Evolutionary conservation across 1,284 basidiomycete genomes (phyloP).

Genomic region (Moniliophthora roreri): DNA sequence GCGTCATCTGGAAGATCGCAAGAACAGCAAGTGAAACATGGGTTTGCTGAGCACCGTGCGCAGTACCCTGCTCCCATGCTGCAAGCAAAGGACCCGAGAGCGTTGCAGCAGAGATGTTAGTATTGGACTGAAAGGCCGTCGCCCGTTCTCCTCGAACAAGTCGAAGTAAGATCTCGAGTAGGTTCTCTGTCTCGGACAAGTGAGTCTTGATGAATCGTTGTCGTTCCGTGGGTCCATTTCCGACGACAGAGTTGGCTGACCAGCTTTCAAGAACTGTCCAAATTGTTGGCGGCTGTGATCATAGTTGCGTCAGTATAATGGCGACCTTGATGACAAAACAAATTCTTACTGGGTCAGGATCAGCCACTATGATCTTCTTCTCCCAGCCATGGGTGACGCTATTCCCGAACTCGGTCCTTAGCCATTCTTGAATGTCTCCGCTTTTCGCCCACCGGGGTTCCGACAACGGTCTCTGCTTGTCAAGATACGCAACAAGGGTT

Average conservation of each 20-base stretch:
- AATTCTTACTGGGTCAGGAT: slow-evolving; percentile 88
- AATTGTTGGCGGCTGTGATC: slow-evolving; percentile 81
- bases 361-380: slow-evolving; percentile 87
- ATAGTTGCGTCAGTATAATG: slow-evolving; percentile 12
- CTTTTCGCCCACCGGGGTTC: slow-evolving; percentile 96
- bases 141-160: slow-evolving; percentile 87
- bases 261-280: slow-evolving; percentile 86
- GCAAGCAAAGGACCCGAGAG: slow-evolving; percentile 64
- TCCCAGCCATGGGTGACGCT: slow-evolving; percentile 88
- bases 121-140: slow-evolving; percentile 60
- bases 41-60: slow-evolving; percentile 86
- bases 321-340: slow-evolving; percentile 19
- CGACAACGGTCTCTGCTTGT: slow-evolving; percentile 83
- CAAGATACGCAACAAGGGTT: slow-evolving; percentile 69
- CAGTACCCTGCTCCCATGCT: slow-evolving; percentile 71
- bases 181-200: slow-evolving; percentile 81
- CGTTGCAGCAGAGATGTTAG: slow-evolving; percentile 55
- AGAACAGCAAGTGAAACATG: slow-evolving; percentile 91
- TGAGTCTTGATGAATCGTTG: slow-evolving; percentile 87
- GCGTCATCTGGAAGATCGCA: slow-evolving; percentile 82
- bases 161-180: slow-evolving; percentile 87
- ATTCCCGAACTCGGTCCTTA: slow-evolving; percentile 86
- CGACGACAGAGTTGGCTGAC: slow-evolving; percentile 79
- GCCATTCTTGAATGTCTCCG: slow-evolving; percentile 91
- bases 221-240: slow-evolving; percentile 66